These are phyloP conservation scores for Rhododendron kiyosumense DNA, from an alignment of 148 eudicot genomes.

Conservation along the genomic window DNA sequence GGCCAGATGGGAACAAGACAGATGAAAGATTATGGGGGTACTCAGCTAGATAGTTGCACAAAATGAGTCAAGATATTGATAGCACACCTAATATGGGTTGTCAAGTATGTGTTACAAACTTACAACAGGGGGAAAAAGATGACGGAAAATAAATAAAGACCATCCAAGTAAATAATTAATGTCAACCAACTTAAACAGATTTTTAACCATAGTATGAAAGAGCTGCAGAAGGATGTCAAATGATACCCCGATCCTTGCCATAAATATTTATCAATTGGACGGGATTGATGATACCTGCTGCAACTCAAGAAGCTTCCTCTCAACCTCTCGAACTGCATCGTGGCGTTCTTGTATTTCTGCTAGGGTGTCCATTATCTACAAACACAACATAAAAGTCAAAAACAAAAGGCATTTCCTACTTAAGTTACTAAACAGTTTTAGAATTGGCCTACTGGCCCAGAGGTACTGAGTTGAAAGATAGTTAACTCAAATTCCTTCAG, in stretches of 20 bases:
- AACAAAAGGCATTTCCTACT: not conserved
- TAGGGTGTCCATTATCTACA: constrained; percentile 84
- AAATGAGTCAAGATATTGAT: not conserved
- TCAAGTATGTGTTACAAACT: not conserved
- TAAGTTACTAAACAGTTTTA: not conserved
- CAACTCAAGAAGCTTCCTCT: constrained; percentile 87
- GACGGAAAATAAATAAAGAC: not conserved
- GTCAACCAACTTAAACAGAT: not conserved
- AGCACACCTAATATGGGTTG: not conserved
- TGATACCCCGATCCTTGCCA: not conserved
- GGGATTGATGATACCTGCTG: constrained; percentile 59
- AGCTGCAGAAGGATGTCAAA: not conserved
- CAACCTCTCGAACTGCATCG: constrained; percentile 90
- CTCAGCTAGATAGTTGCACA: not conserved
- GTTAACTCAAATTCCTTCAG: not conserved
- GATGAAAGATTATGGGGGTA: not conserved
- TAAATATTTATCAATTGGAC: not conserved
- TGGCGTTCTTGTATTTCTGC: constrained; percentile 99
- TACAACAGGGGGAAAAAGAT: not conserved
- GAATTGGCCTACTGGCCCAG: not conserved
- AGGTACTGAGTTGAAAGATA: not conserved
- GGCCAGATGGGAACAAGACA: not conserved
- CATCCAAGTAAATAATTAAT: not conserved
- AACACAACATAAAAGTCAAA: not conserved
- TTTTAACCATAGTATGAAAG: not conserved